Percentiles rank a stretch among this genome's conserved stretches.
Conservation (phyloP, 139 green algal species). For the Choricystis sp. region DNA sequence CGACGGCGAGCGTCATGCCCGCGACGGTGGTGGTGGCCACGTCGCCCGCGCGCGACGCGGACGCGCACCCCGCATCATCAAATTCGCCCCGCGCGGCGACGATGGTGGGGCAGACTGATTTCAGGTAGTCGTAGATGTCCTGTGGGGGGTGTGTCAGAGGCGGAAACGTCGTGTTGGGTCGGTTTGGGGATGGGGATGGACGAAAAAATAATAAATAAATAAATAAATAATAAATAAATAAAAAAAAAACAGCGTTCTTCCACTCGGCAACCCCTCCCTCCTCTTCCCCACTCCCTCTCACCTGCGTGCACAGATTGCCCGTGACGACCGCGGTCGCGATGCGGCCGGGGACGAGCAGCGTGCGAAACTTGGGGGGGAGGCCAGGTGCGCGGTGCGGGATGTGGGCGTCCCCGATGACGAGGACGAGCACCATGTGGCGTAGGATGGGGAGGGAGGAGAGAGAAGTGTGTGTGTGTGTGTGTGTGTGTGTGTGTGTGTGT, state of each 20-base stretch:
- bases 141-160: constrained; percentile 14
- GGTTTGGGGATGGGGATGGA: background rate
- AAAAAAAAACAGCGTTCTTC: background rate
- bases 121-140: constrained; percentile 71
- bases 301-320: constrained; percentile 77
- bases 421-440: constrained; percentile 71
- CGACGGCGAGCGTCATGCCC: constrained; percentile 68
- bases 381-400: constrained; percentile 69
- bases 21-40: constrained; percentile 35
- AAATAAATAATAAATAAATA: background rate
- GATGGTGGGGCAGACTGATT: constrained; percentile 54
- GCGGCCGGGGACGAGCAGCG: constrained; percentile 83
- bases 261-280: background rate
- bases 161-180: background rate
- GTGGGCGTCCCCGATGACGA: constrained; percentile 85
- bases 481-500: too few relatives aligned
- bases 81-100: constrained; percentile 75
- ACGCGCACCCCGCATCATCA: constrained; percentile 42
- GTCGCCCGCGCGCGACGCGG: constrained; percentile 29
- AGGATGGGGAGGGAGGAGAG: background rate
- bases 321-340: constrained; percentile 78
- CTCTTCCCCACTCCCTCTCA: constrained; percentile 13
- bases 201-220: background rate
- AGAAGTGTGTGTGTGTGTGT: too few relatives aligned
- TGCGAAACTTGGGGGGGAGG: constrained; percentile 78